Conservation (phyloP, 2,329 filamentous ascomycete species). For the Fusarium poae region DNA sequence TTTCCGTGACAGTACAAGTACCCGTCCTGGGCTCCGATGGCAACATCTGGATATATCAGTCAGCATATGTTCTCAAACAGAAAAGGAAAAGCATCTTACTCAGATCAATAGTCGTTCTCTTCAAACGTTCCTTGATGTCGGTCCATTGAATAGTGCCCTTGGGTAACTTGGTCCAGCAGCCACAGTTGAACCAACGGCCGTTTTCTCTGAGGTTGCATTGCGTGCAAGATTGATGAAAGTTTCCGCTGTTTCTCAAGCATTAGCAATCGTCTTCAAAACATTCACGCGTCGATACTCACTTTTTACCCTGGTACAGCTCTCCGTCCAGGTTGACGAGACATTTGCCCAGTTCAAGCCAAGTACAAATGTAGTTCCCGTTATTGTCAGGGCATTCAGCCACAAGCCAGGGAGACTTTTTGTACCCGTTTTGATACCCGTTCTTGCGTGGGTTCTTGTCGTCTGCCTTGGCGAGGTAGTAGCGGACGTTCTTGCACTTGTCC, state of each 20-base stretch:
- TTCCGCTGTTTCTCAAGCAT: conserved; percentile 12
- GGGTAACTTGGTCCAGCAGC: conserved; percentile 16
- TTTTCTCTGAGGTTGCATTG: conserved; percentile 21
- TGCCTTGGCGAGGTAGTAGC: conserved; percentile 31
- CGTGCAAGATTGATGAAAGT: conserved; percentile 31
- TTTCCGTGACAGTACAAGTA: conserved; percentile 28
- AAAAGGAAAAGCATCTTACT: neutral
- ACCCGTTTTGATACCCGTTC: conserved; percentile 6
- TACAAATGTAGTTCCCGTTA: conserved; percentile 29
- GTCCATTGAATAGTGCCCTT: neutral
- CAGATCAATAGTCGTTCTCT: conserved; percentile 22
- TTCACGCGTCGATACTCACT: conserved; percentile 4
- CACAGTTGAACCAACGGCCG: conserved; percentile 11
- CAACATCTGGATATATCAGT: conserved; percentile 12
- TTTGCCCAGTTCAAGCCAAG: conserved; percentile 31
- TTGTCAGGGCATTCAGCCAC: conserved; percentile 29
- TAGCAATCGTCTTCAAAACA: neutral
- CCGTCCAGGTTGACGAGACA: conserved; percentile 37
- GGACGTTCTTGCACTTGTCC: conserved; percentile 30
- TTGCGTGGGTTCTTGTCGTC: conserved; percentile 22
- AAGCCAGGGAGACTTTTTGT: conserved; percentile 29
- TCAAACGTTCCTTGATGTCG: neutral
- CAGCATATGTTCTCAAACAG: neutral
- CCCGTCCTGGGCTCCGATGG: conserved; percentile 30
- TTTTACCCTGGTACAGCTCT: conserved; percentile 6